A percentile compares a stretch with the other conserved stretches of the same genome.
phyloP scores from a whole-genome alignment of 129 eudicot genomes.

The Arctium minus region DNA sequence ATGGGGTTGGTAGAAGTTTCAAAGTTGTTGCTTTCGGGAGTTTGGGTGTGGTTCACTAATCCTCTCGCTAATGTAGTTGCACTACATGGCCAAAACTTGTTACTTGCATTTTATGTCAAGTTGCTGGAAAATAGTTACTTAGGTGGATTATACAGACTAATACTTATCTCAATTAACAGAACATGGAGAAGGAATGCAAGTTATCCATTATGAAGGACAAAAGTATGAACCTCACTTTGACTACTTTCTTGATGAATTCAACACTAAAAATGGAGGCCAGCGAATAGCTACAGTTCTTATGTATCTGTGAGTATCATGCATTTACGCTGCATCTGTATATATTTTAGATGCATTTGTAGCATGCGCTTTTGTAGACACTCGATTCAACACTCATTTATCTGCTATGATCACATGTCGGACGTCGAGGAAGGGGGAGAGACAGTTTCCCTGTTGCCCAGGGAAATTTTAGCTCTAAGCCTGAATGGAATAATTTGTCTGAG shows the following conservation, averaged over 20 bases:
- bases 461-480: constrained; percentile 60
- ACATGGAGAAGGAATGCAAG: constrained; percentile 96
- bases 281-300: constrained; percentile 92
- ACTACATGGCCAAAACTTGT: constrained; percentile 3
- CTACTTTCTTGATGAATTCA: constrained; percentile 85
- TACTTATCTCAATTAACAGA: constrained; percentile 41
- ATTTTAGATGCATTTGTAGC: not conserved
- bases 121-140: not conserved
- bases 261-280: constrained; percentile 93
- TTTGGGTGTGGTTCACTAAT: not conserved
- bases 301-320: constrained; percentile 70
- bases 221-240: constrained; percentile 95
- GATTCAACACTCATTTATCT: not conserved
- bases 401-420: constrained; percentile 59
- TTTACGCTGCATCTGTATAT: not conserved
- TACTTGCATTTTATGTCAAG: not conserved
- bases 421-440: constrained; percentile 99
- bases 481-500: constrained; percentile 83
- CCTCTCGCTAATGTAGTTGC: not conserved
- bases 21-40: not conserved
- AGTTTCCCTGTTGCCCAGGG: constrained; percentile 78
- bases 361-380: not conserved
- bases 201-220: constrained; percentile 90
- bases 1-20: not conserved
- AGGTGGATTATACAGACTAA: constrained; percentile 6